Evolutionary conservation across 768 basidiomycete genomes (phyloP).

Genomic region (Amanita molliuscula): DNA sequence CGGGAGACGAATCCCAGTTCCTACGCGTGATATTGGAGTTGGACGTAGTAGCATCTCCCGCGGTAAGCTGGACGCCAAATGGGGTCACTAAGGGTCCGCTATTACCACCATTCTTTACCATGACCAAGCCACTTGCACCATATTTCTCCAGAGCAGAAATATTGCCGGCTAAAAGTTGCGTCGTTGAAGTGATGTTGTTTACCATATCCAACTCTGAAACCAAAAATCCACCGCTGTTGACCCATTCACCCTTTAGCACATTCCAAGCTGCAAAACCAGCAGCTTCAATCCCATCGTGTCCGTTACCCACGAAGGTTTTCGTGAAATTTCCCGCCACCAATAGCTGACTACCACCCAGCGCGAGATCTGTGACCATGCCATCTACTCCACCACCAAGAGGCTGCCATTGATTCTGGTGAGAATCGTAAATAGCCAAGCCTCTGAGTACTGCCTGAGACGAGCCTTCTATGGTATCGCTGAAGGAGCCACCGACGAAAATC

Average conservation of each 20-base stretch:
- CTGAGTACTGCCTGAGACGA: conserved; percentile 42
- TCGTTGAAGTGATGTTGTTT: conserved; percentile 48
- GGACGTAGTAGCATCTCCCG: conserved; percentile 17
- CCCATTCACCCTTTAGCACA: conserved; percentile 49
- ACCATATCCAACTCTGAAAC: conserved; percentile 63
- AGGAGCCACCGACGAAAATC: conserved; percentile 83
- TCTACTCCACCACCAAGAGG: conserved; percentile 66
- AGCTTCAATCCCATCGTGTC: conserved; percentile 21
- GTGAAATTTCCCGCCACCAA: conserved; percentile 75
- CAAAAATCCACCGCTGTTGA: conserved; percentile 64
- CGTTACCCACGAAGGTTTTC: conserved; percentile 19
- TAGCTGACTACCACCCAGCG: conserved; percentile 37
- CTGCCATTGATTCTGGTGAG: conserved; percentile 54
- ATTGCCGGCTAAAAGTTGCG: conserved; percentile 64
- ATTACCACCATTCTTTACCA: conserved; percentile 56
- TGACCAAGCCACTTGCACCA: conserved; percentile 73
- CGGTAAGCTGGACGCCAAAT: conserved; percentile 43
- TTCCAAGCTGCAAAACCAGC: conserved; percentile 77
- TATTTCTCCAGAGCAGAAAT: conserved; percentile 45
- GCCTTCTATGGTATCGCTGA: conserved; percentile 53
- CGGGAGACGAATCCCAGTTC: conserved; percentile 20
- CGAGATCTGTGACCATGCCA: conserved; percentile 60
- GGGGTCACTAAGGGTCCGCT: conserved; percentile 48
- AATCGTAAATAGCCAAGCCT: conserved; percentile 64
- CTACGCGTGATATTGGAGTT: conserved; percentile 24